These are phyloP conservation scores for Allantophomopsis lycopodina DNA, from an alignment of 2,329 filamentous ascomycete genomes.

Conservation along the genomic window DNA sequence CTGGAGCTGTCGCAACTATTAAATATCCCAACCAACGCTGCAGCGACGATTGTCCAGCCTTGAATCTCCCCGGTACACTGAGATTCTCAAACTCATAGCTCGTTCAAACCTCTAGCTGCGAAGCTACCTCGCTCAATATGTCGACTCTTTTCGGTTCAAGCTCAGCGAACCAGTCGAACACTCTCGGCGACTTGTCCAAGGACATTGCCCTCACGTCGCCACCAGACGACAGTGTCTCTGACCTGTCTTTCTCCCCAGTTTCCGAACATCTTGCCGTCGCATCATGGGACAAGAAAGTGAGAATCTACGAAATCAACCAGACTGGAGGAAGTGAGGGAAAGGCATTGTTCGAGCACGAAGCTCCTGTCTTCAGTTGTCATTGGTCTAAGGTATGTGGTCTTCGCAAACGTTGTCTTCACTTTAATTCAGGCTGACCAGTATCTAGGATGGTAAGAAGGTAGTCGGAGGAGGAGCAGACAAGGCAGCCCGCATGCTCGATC, in stretches of 20 bases:
- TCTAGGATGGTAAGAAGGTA: conserved; percentile 78
- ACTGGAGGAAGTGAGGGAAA: conserved; percentile 74
- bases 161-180: conserved; percentile 39
- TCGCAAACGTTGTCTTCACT: no score
- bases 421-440: no score
- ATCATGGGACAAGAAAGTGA: conserved; percentile 96
- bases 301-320: conserved; percentile 81
- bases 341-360: conserved; percentile 75
- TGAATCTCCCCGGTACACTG: no score
- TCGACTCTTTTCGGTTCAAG: conserved; percentile 44
- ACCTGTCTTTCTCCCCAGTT: conserved; percentile 67
- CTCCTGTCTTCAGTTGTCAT: conserved; percentile 69
- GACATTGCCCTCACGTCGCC: conserved; percentile 69
- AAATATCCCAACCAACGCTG: no score
- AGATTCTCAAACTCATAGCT: no score
- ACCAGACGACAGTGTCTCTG: conserved; percentile 81
- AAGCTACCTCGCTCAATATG: conserved; percentile 31
- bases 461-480: conserved; percentile 86
- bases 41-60: no score
- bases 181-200: conserved; percentile 80
- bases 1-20: no score
- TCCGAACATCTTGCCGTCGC: conserved; percentile 76
- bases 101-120: no score
- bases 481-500: conserved; percentile 75
- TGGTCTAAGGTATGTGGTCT: conserved; percentile 65